Base-by-base conservation (phyloP, 768 basidiomycete genomes). In the Leccinum ochraceum region DNA sequence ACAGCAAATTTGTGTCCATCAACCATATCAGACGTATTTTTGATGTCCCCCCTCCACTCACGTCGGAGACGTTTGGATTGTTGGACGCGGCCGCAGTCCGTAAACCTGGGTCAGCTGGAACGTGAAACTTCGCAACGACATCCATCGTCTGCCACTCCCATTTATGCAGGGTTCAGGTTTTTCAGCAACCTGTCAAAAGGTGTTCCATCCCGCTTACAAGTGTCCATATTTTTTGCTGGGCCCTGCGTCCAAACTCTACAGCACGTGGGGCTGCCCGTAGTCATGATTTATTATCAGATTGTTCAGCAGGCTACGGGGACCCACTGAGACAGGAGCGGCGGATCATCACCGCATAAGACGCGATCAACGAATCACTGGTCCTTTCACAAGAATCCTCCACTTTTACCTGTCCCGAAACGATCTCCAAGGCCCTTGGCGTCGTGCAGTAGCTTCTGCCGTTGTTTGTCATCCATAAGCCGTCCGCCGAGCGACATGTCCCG, bases 401-500 rank as follows among this genome's bases (percentile, higher is more conserved):
- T 83, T 67, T 81, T 87, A 3, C 88, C 87, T 48, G 82, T 76
- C 16, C 92, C 92, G 70, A 98, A 98, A 56, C 94, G 79, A 68
- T 93, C 92, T 34, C 89, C 87, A 16, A 98, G 78, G 6, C 87
- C 86, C 62, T 84, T 86, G 11, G 94, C 89, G 64, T 98, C 95
- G 59, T 81, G 83, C 68, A 98, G 80, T 72, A 93, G 80, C 69
- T 86, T 86, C 57, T 83, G 80, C 62, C 96, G 81, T 70, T 91
- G 87, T 50, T 79, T 81, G 61, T 97, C 95, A 68, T 93, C 94
- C 92, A 99, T 90, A 32, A 97, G 78, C 54, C 92, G 79, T 14
- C 96, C 95, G 2, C 88, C 87, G 4, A 96, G 67, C 3, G 83
- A 83, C 95, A 99, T 97, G 73, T 96, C 94, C 30, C 94, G 81